Evolutionary conservation across 495 filamentous ascomycete genomes (phyloP), one percentile per base, ranked within the genome.

Genomic region (Bryoglossum gracile): DNA sequence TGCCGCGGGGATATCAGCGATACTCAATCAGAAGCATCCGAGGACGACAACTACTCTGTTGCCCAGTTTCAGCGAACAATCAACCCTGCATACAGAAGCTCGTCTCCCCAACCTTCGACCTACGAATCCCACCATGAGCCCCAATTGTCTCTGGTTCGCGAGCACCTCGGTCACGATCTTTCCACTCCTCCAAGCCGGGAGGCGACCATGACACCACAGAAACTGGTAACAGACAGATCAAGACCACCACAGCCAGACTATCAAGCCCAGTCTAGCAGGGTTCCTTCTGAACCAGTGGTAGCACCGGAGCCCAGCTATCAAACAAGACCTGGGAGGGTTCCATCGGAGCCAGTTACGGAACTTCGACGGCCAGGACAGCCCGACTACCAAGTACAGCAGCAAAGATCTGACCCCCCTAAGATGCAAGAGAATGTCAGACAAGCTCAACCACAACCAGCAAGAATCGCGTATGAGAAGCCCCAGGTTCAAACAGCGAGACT

Each of bases 41-140:
- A 95, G 16, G 81, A 86, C 37, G 89, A 90, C 1, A 82, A 74
- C 46, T 97, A 92, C 53, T 92, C 87, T 0, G 87, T 96, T 16
- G 94, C 94, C 11, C 89, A 96, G 60, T 99, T 97, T 65, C 88
- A 90, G 50, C 78, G 94, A 46, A 86, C 83, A 10, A 94, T 95
- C 66, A 97, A 98, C 59, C 89, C 94, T 40, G 86, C 90, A 0
- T 96, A 89, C 73, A 81, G 94, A 54, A 89, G 82, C 30, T 94
- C 94, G 3, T 97, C 94, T 16, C 94, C 76, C 2, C 74, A 77
- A 46, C 75, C 76, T 11, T 94, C 89, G 13, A 84, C 83, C 0
- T 91, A 84, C 50, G 89, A 94, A 57, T 90, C 88, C 24, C 88
- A 95, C 53, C 84, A 94, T 62, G 87, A 94, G 58, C 83, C 86